Conservation (phyloP, 2,329 filamentous ascomycete species). For the Diplodia corticola region DNA sequence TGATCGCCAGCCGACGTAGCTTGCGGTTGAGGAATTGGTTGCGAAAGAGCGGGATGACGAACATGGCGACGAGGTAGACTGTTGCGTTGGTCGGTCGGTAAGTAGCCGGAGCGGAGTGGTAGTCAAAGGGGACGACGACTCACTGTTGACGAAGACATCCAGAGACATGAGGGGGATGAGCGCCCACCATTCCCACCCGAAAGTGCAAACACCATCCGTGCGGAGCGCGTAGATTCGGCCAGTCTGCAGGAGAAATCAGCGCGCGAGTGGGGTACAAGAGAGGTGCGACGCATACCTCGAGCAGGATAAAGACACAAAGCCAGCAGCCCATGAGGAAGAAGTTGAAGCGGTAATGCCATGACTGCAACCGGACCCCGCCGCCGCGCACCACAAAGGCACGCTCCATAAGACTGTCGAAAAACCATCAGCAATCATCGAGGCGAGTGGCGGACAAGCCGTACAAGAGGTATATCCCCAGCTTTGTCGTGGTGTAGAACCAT, state of each 20-base stretch:
- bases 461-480: background rate
- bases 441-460: background rate
- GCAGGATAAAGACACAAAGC: background rate
- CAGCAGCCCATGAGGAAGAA: conserved; percentile 8
- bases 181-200: conserved; percentile 9
- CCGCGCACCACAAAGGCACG: conserved; percentile 7
- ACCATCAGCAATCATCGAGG: background rate
- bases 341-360: conserved; percentile 11
- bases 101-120: background rate
- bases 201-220: conserved; percentile 1
- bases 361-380: background rate
- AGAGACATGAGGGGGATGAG: conserved; percentile 10
- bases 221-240: background rate
- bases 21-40: conserved; percentile 1
- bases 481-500: conserved; percentile 9
- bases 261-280: rapidly evolving
- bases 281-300: background rate
- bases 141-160: conserved; percentile 7
- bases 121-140: background rate
- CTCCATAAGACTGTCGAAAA: background rate
- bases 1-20: background rate
- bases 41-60: conserved; percentile 1
- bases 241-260: background rate
- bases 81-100: background rate
- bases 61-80: conserved; percentile 1